These are phyloP conservation scores for Talaromyces sp. DNA, from an alignment of 2,329 filamentous ascomycete genomes.

Conservation along the genomic window DNA sequence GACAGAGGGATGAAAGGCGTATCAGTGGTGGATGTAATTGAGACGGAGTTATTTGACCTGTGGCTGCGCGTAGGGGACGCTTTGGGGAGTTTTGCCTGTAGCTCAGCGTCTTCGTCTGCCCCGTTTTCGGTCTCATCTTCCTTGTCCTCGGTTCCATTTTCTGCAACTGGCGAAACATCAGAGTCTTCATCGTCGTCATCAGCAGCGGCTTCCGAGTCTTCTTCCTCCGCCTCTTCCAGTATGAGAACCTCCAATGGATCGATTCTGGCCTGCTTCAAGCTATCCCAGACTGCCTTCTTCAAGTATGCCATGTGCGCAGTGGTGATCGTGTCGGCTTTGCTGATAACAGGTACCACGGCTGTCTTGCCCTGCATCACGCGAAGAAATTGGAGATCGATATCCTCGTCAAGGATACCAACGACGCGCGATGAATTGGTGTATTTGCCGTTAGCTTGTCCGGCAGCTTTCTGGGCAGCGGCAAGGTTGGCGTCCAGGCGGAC, in stretches of 20 bases:
- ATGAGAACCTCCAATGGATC: conserved; percentile 86
- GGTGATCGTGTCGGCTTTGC: conserved; percentile 97
- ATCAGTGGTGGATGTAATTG: conserved; percentile 34
- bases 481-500: conserved; percentile 80
- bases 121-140: conserved; percentile 32
- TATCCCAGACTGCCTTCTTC: conserved; percentile 87
- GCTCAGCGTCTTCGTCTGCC: conserved; percentile 29
- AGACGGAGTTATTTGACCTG: conserved; percentile 18
- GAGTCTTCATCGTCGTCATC: conserved; percentile 45
- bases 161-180: conserved; percentile 25
- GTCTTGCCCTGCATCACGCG: conserved; percentile 88
- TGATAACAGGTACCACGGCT: conserved; percentile 90
- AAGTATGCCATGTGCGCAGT: conserved; percentile 88
- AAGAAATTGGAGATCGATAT: conserved; percentile 86
- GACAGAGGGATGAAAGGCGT: conserved; percentile 79
- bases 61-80: conserved; percentile 15
- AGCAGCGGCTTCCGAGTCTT: conserved; percentile 48
- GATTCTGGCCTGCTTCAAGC: conserved; percentile 78
- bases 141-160: conserved; percentile 23
- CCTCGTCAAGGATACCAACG: conserved; percentile 75
- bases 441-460: conserved; percentile 56
- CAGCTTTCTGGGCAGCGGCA: conserved; percentile 60
- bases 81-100: background rate
- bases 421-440: conserved; percentile 39
- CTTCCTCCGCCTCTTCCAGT: conserved; percentile 72